A percentile compares a stretch with the other conserved stretches of the same genome.
Conservation (phyloP, 2,329 filamentous ascomycete genomes). For the Talaromyces sp. region DNA sequence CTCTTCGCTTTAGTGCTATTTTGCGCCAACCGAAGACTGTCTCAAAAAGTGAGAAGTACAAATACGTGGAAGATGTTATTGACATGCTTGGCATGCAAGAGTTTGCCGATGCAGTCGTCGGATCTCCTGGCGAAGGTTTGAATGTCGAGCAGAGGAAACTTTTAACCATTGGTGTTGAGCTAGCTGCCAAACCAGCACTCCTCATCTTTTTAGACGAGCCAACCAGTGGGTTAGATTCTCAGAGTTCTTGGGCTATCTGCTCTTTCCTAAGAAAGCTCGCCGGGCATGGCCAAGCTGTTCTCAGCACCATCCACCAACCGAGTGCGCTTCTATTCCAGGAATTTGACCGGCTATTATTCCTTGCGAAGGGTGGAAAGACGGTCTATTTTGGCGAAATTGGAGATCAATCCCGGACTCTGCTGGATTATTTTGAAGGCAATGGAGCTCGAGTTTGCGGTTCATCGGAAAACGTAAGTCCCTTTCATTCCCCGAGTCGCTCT, state of each 20-base stretch:
- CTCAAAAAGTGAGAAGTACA: constrained; percentile 72
- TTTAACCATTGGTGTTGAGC: constrained; percentile 87
- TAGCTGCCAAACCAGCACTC: constrained; percentile 84
- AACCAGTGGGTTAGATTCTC: constrained; percentile 85
- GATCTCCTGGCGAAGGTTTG: constrained; percentile 76
- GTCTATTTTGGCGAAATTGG: constrained; percentile 71
- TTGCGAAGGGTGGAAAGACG: constrained; percentile 65
- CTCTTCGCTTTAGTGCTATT: constrained; percentile 79
- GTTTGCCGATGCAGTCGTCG: constrained; percentile 84
- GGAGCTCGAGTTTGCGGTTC: constrained; percentile 62
- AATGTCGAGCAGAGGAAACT: constrained; percentile 67
- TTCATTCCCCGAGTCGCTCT: neutral
- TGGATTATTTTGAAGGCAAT: constrained; percentile 64
- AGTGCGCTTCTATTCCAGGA: constrained; percentile 91
- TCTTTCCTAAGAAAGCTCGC: constrained; percentile 85
- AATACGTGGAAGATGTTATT: constrained; percentile 79
- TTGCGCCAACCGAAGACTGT: constrained; percentile 77
- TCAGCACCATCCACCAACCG: constrained; percentile 93
- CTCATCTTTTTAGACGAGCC: constrained; percentile 91
- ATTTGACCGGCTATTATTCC: constrained; percentile 66
- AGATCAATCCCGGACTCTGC: constrained; percentile 57
- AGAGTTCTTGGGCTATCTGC: constrained; percentile 87
- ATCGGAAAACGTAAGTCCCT: constrained; percentile 57
- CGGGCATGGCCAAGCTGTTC: constrained; percentile 81
- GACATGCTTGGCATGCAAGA: constrained; percentile 85